phyloP scores from a whole-genome alignment of 257 asterid species.

The Phtheirospermum japonicum region DNA sequence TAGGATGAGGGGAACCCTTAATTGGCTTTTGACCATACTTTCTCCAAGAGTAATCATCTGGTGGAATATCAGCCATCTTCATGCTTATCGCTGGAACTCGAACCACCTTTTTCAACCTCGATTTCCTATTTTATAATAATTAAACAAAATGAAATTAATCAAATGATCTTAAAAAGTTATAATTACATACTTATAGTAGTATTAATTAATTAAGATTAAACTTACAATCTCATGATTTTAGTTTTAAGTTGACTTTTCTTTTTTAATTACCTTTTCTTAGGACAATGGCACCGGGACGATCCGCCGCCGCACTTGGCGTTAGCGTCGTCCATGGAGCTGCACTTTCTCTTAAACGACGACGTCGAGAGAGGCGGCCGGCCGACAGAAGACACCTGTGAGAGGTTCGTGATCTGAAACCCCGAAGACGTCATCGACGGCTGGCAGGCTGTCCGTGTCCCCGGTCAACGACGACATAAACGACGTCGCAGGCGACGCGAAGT shows the following conservation, averaged over 20 bases:
- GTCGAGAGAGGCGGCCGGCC: conserved; percentile 79
- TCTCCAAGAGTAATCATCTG: conserved; percentile 89
- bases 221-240: not conserved
- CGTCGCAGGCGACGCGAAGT: conserved; percentile 53
- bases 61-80: conserved; percentile 89
- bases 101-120: conserved; percentile 61
- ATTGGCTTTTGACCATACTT: conserved; percentile 91
- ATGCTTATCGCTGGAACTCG: conserved; percentile 72
- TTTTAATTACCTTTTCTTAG: conserved; percentile 65
- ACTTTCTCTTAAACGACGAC: conserved; percentile 77
- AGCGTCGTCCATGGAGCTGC: conserved; percentile 63
- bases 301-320: conserved; percentile 51
- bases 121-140: conserved; percentile 45
- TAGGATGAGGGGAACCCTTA: conserved; percentile 94
- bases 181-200: not conserved
- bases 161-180: too few species aligned
- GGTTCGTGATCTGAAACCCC: conserved; percentile 81
- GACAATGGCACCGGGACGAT: conserved; percentile 79
- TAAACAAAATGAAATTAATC: not conserved
- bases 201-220: not conserved
- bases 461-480: conserved; percentile 52
- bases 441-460: conserved; percentile 68
- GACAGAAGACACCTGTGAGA: conserved; percentile 61
- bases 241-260: conserved; percentile 24
- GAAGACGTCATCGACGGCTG: conserved; percentile 77